A percentile compares a stretch with the other conserved stretches of the same genome.
Conservation (phyloP, 1,284 basidiomycete species). For the Caloboletus inedulis region DNA sequence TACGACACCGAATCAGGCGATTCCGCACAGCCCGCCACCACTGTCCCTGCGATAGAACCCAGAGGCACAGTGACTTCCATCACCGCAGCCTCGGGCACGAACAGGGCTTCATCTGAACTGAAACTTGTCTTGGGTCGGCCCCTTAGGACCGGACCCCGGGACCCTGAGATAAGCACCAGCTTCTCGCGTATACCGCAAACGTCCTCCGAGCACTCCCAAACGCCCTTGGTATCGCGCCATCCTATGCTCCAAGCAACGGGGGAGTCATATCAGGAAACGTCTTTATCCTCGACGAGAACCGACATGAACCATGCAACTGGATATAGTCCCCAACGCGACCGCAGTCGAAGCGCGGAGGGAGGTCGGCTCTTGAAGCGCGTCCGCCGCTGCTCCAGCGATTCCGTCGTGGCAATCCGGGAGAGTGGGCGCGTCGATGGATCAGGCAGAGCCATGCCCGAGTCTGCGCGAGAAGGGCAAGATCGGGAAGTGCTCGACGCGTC, state of each 20-base stretch:
- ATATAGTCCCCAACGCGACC: conserved; percentile 11
- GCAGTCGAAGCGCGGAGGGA: conserved; percentile 22
- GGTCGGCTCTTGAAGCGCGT: conserved; percentile 30
- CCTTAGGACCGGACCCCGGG: conserved; percentile 10
- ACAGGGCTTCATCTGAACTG: neutral
- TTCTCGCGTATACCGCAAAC: conserved; percentile 9
- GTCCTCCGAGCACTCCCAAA: neutral
- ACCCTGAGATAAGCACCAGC: conserved; percentile 14
- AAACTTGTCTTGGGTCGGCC: neutral
- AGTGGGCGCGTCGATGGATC: conserved; percentile 9
- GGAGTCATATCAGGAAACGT: conserved; percentile 16
- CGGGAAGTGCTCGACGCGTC: neutral
- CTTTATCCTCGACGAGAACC: conserved; percentile 4
- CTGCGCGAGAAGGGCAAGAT: conserved; percentile 2
- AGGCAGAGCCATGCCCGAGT: conserved; percentile 11
- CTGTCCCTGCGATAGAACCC: conserved; percentile 2
- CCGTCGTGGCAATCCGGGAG: conserved; percentile 12
- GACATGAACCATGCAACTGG: conserved; percentile 1
- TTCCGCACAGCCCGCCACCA: conserved; percentile 9
- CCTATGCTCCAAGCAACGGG: neutral
- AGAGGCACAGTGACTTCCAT: conserved; percentile 3
- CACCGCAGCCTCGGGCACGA: conserved; percentile 9
- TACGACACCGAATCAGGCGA: conserved; percentile 20
- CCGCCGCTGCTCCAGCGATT: conserved; percentile 13
- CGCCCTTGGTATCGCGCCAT: conserved; percentile 2